Percentiles rank a stretch among this genome's conserved stretches.
Evolutionary conservation across 768 basidiomycete species (phyloP).

Genomic region (Rhizopogon sp.): DNA sequence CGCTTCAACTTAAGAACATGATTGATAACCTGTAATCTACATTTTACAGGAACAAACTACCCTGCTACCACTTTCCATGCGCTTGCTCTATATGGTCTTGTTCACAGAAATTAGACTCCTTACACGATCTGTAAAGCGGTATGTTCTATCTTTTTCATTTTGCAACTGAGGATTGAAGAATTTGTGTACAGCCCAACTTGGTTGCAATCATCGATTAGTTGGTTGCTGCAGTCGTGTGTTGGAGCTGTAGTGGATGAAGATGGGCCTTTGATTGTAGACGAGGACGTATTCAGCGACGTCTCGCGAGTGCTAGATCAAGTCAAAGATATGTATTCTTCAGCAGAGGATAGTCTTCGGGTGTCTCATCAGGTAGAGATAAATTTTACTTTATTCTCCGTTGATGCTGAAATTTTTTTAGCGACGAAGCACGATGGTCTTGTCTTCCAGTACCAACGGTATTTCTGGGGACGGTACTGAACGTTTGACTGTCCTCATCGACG

Average conservation of each 20-base stretch:
- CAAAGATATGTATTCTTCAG: constrained; percentile 46
- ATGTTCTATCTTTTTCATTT: constrained; percentile 16
- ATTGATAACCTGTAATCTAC: not conserved
- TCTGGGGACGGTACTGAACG: constrained; percentile 2
- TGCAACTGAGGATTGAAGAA: constrained; percentile 19
- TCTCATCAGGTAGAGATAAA: constrained; percentile 35
- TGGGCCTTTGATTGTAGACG: constrained; percentile 26
- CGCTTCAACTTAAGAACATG: not conserved
- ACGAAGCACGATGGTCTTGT: constrained; percentile 37
- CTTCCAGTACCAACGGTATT: constrained; percentile 17
- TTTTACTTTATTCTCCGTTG: constrained; percentile 1
- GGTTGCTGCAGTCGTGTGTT: constrained; percentile 22
- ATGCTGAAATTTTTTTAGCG: constrained; percentile 31
- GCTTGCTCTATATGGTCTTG: constrained; percentile 54
- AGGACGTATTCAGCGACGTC: constrained; percentile 40
- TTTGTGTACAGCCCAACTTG: constrained; percentile 24
- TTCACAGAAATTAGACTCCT: constrained; percentile 61
- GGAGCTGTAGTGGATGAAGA: constrained; percentile 17
- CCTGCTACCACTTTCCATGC: constrained; percentile 49
- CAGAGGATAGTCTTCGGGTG: constrained; percentile 40
- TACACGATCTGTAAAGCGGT: constrained; percentile 62
- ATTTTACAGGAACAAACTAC: constrained; percentile 45
- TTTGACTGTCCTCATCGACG: constrained; percentile 27
- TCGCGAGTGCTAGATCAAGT: constrained; percentile 37
- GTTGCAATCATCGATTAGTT: constrained; percentile 22